Percentiles rank a stretch among this genome's conserved stretches.
phyloP scores from a whole-genome alignment of 257 asterid genomes.

The Paulownia fortunei region DNA sequence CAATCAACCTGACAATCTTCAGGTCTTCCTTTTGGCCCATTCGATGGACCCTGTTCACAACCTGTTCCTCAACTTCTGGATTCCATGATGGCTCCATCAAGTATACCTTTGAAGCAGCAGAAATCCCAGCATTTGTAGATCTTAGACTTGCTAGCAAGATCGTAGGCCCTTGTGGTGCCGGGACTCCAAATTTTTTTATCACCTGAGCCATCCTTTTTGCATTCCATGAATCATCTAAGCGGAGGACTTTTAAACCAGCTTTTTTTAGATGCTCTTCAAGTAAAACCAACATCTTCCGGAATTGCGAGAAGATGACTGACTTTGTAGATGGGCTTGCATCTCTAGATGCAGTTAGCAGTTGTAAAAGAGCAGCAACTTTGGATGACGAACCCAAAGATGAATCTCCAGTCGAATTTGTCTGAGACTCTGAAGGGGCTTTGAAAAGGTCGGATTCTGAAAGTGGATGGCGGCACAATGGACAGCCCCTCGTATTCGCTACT shows the following conservation, averaged over 20 bases:
- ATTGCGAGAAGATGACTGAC: conserved; percentile 66
- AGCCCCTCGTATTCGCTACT: conserved; percentile 43
- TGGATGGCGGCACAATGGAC: conserved; percentile 59
- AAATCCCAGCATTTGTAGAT: conserved; percentile 60
- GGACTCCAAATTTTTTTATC: conserved; percentile 49
- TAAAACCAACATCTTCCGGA: conserved; percentile 55
- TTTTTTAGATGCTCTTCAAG: conserved; percentile 55
- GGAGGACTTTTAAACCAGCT: conserved; percentile 53
- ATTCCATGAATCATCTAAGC: conserved; percentile 59
- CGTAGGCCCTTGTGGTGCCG: conserved; percentile 55
- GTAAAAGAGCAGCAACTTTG: conserved; percentile 55
- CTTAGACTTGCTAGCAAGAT: conserved; percentile 62
- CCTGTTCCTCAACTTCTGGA: conserved; percentile 72
- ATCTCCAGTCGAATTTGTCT: too few species aligned
- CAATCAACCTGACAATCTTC: conserved; percentile 65
- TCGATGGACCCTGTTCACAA: conserved; percentile 68
- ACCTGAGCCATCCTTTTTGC: conserved; percentile 48
- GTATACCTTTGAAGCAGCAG: conserved; percentile 61
- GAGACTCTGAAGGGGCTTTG: conserved; percentile 47
- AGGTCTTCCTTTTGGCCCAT: conserved; percentile 65
- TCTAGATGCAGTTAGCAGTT: conserved; percentile 43
- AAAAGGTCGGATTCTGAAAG: conserved; percentile 50
- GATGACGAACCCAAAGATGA: conserved; percentile 44
- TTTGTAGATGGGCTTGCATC: conserved; percentile 45
- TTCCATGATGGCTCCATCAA: conserved; percentile 76